A percentile compares a stretch with the other conserved stretches of the same genome.
These are phyloP conservation scores for Tephrocybe rancida DNA, from an alignment of 768 basidiomycete genomes.

Conservation along the genomic window DNA sequence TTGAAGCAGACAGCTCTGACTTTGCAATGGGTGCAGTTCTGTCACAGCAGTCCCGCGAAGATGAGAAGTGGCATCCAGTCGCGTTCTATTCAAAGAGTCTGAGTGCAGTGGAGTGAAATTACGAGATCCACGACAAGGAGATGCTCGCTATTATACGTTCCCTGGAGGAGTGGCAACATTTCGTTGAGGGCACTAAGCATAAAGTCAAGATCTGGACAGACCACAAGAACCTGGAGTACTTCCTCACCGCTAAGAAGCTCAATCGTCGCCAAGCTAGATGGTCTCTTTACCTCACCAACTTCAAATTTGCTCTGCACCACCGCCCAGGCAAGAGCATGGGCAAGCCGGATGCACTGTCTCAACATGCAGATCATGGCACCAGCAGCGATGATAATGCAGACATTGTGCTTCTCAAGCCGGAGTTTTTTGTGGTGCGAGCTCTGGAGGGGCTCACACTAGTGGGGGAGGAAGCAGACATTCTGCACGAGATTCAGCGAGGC, in stretches of 20 bases:
- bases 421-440: no score
- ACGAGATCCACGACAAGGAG: slow-evolving; percentile 53
- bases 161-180: slow-evolving; percentile 27
- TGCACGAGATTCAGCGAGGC: no score
- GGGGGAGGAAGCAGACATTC: no score
- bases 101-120: slow-evolving; percentile 42
- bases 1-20: slow-evolving; percentile 33
- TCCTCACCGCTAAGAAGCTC: slow-evolving; percentile 41
- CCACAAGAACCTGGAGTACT: slow-evolving; percentile 46
- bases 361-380: slow-evolving; percentile 24
- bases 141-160: slow-evolving; percentile 43
- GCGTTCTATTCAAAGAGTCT: slow-evolving; percentile 36
- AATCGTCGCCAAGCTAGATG: slow-evolving; percentile 51
- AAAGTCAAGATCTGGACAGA: slow-evolving; percentile 33
- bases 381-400: background rate
- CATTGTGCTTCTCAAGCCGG: no score
- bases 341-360: slow-evolving; percentile 27
- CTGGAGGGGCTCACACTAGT: no score
- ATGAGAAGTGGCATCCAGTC: slow-evolving; percentile 35
- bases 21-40: slow-evolving; percentile 30
- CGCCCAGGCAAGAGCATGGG: slow-evolving; percentile 26
- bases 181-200: slow-evolving; percentile 19
- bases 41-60: slow-evolving; percentile 21
- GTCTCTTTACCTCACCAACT: slow-evolving; percentile 35
- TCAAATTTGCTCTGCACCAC: slow-evolving; percentile 33